Conservation (phyloP, 2,329 filamentous ascomycete genomes). For the Fusarium armeniacum region DNA sequence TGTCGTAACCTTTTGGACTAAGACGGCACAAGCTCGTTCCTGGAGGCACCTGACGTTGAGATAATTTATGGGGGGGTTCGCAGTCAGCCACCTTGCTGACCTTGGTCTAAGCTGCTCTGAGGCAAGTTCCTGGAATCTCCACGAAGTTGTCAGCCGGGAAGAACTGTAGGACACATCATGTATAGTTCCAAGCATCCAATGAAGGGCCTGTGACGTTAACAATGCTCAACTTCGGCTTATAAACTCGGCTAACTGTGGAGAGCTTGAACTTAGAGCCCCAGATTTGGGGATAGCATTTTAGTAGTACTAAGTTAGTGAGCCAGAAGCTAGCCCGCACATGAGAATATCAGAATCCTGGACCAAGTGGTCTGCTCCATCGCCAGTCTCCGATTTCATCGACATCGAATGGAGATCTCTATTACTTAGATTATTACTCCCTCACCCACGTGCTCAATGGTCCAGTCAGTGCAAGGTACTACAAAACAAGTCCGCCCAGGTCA, state of each 20-base stretch:
- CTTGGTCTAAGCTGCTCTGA: constrained; percentile 4
- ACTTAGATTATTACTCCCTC: neutral
- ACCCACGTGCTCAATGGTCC: constrained; percentile 33
- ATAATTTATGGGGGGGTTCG: constrained; percentile 31
- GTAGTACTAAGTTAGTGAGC: neutral
- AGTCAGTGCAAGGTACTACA: constrained; percentile 29
- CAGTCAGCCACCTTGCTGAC: constrained; percentile 36
- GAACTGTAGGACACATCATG: constrained; percentile 30
- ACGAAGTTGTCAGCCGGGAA: constrained; percentile 44
- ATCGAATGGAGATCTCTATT: neutral
- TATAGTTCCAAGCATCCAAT: neutral
- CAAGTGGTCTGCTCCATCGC: neutral
- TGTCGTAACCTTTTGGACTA: neutral
- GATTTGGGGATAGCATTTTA: neutral
- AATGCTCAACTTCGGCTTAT: constrained; percentile 23
- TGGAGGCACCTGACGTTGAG: constrained; percentile 45
- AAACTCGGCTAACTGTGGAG: constrained; percentile 42
- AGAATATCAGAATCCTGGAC: neutral
- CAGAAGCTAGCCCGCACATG: neutral
- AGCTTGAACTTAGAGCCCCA: constrained; percentile 33
- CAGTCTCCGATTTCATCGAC: neutral
- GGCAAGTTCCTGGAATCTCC: constrained; percentile 2
- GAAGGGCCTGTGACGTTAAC: constrained; percentile 7
- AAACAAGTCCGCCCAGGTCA: constrained; percentile 4
- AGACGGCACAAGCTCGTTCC: constrained; percentile 35